A percentile compares a stretch with the other conserved stretches of the same genome.
phyloP scores from a whole-genome alignment of 495 filamentous ascomycete species.

The Daldinia loculata region DNA sequence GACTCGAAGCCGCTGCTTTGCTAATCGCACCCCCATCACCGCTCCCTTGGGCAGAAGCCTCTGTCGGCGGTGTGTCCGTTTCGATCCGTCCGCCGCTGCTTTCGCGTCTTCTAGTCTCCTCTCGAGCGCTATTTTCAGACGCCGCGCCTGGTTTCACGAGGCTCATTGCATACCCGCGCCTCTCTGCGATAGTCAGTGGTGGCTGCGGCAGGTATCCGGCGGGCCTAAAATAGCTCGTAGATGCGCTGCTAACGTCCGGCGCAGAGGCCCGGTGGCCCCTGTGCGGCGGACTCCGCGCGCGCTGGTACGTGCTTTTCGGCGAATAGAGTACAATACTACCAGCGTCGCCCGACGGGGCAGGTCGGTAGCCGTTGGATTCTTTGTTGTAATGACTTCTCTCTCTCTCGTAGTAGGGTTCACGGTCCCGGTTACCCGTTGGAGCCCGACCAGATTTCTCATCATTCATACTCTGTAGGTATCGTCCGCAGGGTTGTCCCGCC shows the following conservation, averaged over 20 bases:
- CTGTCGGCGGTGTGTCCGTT: background rate
- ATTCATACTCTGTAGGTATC: background rate
- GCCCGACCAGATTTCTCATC: background rate
- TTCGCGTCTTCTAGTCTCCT: background rate
- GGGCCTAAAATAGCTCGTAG: constrained; percentile 1
- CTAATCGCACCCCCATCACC: too few relatives aligned
- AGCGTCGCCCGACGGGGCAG: too few relatives aligned
- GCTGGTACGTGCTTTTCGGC: background rate
- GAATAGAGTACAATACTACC: background rate
- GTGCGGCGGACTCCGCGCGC: constrained; percentile 20
- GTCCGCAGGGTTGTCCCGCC: background rate
- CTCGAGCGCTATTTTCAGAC: too few relatives aligned
- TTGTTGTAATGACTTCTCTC: background rate
- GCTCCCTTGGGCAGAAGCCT: too few relatives aligned
- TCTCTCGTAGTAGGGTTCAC: too few relatives aligned
- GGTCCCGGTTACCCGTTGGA: too few relatives aligned
- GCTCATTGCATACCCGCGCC: background rate
- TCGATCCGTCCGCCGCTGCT: background rate
- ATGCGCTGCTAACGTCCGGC: constrained; percentile 3
- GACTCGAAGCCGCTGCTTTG: too few relatives aligned
- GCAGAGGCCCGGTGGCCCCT: constrained; percentile 20
- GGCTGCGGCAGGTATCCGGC: constrained; percentile 7
- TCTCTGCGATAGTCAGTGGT: background rate
- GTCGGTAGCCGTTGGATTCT: background rate
- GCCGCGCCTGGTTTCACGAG: too few relatives aligned